Evolutionary conservation across 2,329 filamentous ascomycete genomes (phyloP).

Genomic region (Oidium heveae): DNA sequence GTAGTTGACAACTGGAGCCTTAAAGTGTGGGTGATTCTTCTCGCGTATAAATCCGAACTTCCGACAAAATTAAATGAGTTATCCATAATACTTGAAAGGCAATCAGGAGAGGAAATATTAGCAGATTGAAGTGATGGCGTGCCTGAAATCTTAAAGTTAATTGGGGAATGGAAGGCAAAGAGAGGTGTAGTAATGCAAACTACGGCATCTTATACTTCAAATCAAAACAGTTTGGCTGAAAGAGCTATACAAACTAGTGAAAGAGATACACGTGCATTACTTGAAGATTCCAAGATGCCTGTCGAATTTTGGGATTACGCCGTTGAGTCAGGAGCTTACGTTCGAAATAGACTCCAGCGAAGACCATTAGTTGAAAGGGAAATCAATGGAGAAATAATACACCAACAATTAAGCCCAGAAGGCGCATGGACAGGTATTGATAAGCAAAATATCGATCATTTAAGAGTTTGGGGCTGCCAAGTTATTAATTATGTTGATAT

Average conservation of each 20-base stretch:
- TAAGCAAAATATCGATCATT: not conserved
- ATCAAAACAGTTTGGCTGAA: not conserved
- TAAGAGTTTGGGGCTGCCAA: not conserved
- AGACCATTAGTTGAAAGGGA: not conserved
- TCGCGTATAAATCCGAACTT: not conserved
- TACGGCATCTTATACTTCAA: not conserved
- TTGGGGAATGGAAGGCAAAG: not conserved
- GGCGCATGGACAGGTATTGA: not conserved
- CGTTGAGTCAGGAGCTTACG: not conserved
- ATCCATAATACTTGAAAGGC: not conserved
- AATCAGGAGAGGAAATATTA: not conserved
- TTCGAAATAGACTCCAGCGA: not conserved
- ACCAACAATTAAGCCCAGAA: not conserved
- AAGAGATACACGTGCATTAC: not conserved
- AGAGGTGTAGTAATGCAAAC: not conserved
- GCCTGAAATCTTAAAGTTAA: not conserved
- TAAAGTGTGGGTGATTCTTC: not conserved
- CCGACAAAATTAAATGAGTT: not conserved
- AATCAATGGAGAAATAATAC: not conserved
- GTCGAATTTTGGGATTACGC: not conserved
- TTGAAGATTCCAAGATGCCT: not conserved
- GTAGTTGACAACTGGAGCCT: not conserved
- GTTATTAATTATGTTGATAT: not conserved
- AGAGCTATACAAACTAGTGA: not conserved
- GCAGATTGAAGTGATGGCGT: not conserved